A percentile compares a stretch with the other conserved stretches of the same genome.
Conservation (phyloP, 768 basidiomycete species). For the Sutorius australiensis region DNA sequence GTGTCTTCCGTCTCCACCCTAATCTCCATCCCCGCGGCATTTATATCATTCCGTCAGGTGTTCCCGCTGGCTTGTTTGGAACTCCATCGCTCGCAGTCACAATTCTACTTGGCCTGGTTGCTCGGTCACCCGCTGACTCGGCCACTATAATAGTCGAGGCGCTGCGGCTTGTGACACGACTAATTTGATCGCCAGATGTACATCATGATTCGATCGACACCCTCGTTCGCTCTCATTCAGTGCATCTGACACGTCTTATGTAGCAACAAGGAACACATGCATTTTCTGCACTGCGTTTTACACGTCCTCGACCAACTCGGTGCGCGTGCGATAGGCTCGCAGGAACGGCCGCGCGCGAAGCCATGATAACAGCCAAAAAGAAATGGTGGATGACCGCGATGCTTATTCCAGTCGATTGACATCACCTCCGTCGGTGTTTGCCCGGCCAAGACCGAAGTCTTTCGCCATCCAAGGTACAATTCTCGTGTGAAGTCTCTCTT, state of each 20-base stretch:
- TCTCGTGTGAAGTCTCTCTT: conserved; percentile 15
- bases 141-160: conserved; percentile 11
- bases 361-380: conserved; percentile 5
- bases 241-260: conserved; percentile 23
- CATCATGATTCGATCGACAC: conserved; percentile 26
- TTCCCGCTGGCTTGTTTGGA: conserved; percentile 6
- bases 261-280: conserved; percentile 26
- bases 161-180: conserved; percentile 26
- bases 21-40: conserved; percentile 33
- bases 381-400: conserved; percentile 13
- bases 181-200: conserved; percentile 19
- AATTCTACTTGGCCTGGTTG: conserved; percentile 4
- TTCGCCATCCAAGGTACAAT: conserved; percentile 14
- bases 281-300: conserved; percentile 6
- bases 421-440: conserved; percentile 14
- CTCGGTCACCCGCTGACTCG: conserved; percentile 1
- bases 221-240: conserved; percentile 9
- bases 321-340: conserved; percentile 5
- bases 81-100: conserved; percentile 15
- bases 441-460: conserved; percentile 21
- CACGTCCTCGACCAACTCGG: neutral
- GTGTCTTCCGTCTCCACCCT: conserved; percentile 30
- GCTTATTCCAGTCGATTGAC: conserved; percentile 11
- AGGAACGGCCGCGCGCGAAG: conserved; percentile 8
- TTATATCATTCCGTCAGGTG: conserved; percentile 14